Conservation (phyloP, 805 yeast genomes). For the Ogataea paradorogensis region DNA sequence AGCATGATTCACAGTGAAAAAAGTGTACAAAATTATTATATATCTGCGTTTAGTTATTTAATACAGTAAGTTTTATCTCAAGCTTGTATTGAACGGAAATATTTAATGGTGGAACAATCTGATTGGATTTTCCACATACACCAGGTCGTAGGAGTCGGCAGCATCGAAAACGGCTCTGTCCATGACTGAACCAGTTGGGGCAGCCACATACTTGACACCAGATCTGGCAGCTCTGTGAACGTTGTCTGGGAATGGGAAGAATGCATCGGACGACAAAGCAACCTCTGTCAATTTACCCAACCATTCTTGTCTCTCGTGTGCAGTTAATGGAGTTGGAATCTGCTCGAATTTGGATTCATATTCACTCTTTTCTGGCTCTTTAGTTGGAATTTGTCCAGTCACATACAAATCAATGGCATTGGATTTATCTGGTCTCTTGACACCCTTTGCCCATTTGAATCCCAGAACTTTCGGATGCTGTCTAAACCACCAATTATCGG, state of each 20-base stretch:
- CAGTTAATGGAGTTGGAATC: constrained; percentile 80
- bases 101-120: constrained; percentile 93
- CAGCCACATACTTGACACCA: constrained; percentile 94
- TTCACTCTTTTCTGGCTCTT: constrained; percentile 91
- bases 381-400: constrained; percentile 83
- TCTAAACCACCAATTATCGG: constrained; percentile 99
- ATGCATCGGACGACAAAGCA: constrained; percentile 94
- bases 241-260: constrained; percentile 99
- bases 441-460: constrained; percentile 97
- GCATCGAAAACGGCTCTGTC: constrained; percentile 95
- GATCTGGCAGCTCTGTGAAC: constrained; percentile 96
- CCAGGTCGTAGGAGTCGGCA: constrained; percentile 86
- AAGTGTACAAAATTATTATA: constrained; percentile 12
- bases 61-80: constrained; percentile 5
- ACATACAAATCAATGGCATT: constrained; percentile 96
- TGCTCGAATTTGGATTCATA: constrained; percentile 85
- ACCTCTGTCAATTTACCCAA: constrained; percentile 74
- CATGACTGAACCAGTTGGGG: constrained; percentile 97
- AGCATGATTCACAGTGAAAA: constrained; percentile 29
- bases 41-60: constrained; percentile 10
- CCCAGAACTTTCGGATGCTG: constrained; percentile 93
- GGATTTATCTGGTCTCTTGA: constrained; percentile 97
- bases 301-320: constrained; percentile 87
- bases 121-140: constrained; percentile 95
- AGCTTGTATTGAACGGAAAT: background rate